Evolutionary conservation across 2,329 filamentous ascomycete species (phyloP).

Genomic region (Fusarium bactridioides): DNA sequence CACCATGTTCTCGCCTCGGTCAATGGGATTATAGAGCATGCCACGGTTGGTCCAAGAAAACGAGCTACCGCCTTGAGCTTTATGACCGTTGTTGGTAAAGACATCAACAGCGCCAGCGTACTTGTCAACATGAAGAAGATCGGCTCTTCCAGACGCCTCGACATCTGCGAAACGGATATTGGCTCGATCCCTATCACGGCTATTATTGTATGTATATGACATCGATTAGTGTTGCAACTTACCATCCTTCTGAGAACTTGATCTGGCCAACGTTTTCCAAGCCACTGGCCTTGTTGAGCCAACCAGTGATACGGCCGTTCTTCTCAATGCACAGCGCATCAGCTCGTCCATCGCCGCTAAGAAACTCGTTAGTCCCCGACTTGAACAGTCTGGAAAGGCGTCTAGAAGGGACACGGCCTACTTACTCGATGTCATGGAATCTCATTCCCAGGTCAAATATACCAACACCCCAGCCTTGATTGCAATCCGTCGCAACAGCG

Average conservation of each 20-base stretch:
- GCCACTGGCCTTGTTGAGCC: neutral
- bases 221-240: neutral
- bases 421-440: neutral
- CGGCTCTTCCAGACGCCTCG: neutral
- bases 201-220: rapidly evolving
- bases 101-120: neutral
- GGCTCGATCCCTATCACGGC: neutral
- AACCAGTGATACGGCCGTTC: neutral
- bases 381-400: rapidly evolving
- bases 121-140: neutral
- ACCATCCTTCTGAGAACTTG: neutral
- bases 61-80: neutral
- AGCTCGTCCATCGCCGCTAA: neutral
- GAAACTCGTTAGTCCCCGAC: rapidly evolving
- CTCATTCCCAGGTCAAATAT: neutral
- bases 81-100: neutral
- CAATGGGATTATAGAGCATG: neutral
- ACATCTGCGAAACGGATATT: neutral
- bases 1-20: neutral
- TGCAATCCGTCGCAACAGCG: neutral
- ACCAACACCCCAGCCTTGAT: neutral
- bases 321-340: neutral
- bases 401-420: rapidly evolving
- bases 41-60: neutral
- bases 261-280: neutral